phyloP scores from a whole-genome alignment of 805 yeast species.

The Metschnikowia koreensis region DNA sequence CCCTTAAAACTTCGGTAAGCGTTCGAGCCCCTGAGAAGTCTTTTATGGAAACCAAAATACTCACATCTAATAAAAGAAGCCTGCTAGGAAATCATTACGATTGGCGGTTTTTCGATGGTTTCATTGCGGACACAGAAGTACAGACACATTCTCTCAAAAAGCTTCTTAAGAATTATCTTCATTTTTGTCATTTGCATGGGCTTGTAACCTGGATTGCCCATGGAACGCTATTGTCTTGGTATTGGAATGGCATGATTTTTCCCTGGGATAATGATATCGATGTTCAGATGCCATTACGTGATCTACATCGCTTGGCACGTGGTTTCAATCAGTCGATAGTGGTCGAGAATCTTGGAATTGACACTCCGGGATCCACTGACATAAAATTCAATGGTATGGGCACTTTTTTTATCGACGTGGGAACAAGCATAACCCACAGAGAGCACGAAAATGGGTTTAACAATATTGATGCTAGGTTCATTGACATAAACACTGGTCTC shows the following conservation, averaged over 20 bases:
- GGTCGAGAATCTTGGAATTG: slow-evolving; percentile 21
- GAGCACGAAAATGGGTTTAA: slow-evolving; percentile 20
- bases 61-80: slow-evolving; percentile 1
- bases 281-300: slow-evolving; percentile 26
- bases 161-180: slow-evolving; percentile 19
- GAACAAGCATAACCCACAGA: slow-evolving; percentile 13
- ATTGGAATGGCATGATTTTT: slow-evolving; percentile 24
- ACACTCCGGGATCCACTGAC: slow-evolving; percentile 7
- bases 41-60: slow-evolving; percentile 15
- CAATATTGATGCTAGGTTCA: slow-evolving; percentile 37
- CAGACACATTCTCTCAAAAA: slow-evolving; percentile 20
- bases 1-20: slow-evolving; percentile 19
- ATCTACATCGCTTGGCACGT: slow-evolving; percentile 19
- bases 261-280: slow-evolving; percentile 28
- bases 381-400: slow-evolving; percentile 24
- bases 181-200: slow-evolving; percentile 20
- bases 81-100: slow-evolving; percentile 20
- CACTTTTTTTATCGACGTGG: slow-evolving; percentile 16
- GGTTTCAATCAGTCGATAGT: slow-evolving; percentile 23
- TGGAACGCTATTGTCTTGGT: slow-evolving; percentile 23
- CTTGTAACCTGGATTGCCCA: slow-evolving; percentile 26
- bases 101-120: slow-evolving; percentile 24
- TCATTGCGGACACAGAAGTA: slow-evolving; percentile 10
- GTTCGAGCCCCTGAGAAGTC: slow-evolving; percentile 14
- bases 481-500: slow-evolving; percentile 30